Evolutionary conservation across 225 moss, liverwort and hornwort genomes (phyloP).

Genomic region (Ulota crispa): DNA sequence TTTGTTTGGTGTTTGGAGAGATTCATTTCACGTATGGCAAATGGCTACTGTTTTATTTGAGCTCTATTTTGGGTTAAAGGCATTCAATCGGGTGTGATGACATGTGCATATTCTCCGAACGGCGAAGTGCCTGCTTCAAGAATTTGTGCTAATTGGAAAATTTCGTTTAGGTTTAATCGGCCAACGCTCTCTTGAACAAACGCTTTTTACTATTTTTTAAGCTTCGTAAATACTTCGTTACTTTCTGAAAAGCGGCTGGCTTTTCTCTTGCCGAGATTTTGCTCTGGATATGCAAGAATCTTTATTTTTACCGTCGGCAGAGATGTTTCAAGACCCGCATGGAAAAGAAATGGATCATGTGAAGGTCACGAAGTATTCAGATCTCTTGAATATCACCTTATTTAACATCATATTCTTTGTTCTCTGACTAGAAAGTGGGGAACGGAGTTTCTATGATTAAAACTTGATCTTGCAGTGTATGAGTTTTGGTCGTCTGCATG

Average conservation of each 20-base stretch:
- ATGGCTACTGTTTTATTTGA: neutral
- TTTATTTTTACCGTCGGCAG: neutral
- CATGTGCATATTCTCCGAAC: neutral
- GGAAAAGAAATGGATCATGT: neutral
- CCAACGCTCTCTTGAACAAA: neutral
- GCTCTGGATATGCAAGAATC: neutral
- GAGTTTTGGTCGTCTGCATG: neutral
- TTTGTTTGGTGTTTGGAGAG: neutral
- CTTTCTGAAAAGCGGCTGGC: neutral
- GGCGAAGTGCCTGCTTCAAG: neutral
- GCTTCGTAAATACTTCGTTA: neutral
- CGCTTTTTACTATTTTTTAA: neutral
- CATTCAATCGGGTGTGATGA: neutral
- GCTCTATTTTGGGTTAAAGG: neutral
- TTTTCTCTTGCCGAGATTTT: neutral
- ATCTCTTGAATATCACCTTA: neutral
- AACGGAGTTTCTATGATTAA: neutral
- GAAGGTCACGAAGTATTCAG: neutral
- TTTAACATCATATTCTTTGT: neutral
- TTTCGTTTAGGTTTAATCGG: neutral
- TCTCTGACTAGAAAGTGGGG: neutral
- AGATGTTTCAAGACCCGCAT: neutral
- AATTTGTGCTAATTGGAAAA: neutral
- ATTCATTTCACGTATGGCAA: neutral
- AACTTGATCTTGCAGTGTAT: neutral